phyloP scores from a whole-genome alignment of 768 basidiomycete species.

The Termitomyces sp. region DNA sequence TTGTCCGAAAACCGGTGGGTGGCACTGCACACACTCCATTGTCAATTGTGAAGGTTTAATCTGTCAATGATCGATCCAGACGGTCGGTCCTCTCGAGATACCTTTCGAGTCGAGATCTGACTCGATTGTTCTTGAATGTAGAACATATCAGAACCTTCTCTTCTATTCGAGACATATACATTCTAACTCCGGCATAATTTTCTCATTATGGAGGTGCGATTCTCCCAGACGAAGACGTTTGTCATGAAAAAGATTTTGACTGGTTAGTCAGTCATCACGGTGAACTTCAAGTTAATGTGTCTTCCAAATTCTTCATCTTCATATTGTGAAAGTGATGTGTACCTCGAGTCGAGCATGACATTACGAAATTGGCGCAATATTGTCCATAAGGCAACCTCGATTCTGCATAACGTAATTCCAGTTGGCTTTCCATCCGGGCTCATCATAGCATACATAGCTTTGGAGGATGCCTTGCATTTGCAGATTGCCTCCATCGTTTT shows the following conservation, averaged over 20 bases:
- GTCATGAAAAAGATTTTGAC: background rate
- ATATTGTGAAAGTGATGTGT: background rate
- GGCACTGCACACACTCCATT: background rate
- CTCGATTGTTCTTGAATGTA: background rate
- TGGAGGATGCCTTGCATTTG: too few species aligned
- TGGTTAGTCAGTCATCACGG: background rate
- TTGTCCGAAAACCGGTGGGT: background rate
- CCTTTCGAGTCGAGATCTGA: background rate
- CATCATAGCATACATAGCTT: too few species aligned
- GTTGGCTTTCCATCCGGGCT: too few species aligned
- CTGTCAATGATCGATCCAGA: background rate
- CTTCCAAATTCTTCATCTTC: background rate
- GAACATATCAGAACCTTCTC: background rate
- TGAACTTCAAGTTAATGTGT: background rate
- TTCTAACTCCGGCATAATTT: background rate
- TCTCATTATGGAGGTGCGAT: background rate
- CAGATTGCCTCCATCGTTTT: background rate
- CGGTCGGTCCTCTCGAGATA: background rate
- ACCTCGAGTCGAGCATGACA: too few species aligned
- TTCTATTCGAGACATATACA: background rate
- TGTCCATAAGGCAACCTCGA: too few species aligned
- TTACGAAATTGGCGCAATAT: too few species aligned
- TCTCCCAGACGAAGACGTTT: background rate
- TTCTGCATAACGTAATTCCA: constrained; percentile 8
- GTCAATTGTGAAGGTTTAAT: background rate